Base-by-base conservation (phyloP, 2,329 filamentous ascomycete species). In the Aureobasidium sp. region DNA sequence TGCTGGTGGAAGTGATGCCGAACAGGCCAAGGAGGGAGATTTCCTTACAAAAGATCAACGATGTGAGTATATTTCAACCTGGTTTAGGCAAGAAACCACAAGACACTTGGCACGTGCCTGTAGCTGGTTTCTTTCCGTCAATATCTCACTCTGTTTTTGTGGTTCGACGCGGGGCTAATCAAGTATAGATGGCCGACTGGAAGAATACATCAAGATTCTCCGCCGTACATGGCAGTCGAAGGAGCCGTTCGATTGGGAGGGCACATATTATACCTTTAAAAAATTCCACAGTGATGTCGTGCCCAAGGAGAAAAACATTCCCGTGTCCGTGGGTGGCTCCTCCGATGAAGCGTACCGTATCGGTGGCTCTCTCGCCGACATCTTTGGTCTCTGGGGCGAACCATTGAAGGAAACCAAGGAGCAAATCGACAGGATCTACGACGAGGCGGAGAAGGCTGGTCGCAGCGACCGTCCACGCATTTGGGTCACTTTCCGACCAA, bases 401-500 rank as follows among this genome's bases (percentile, higher is more conserved):
- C 80, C 80, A 1, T 68, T 83, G 2, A 81, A 81, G 65, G 80
- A 83, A 62, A 83, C 80, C 0, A 79, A 79, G 65, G 71, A 83
- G 60, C 80, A 83, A 63, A 81, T 83, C 58, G 77, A 80, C 57
- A 73, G 74, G 17, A 78, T 83, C 61, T 81, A 81, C 57, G 77
- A 73, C 3, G 79, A 78, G 59, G 76, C 80, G 0, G 76, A 71
- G n/a, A 76, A 76, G 57, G 79, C 79, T 1, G 79, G 79, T 0
- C 74, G 80, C 1, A 62, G 56, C 0, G 79, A 83, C 57, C 67
- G 74, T 0, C 80, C 80, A 6, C 68, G 78, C 3, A 83, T 83
- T 60, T 83, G 80, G 80, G 80, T 83, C 1, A 82, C 80, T 0
- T 83, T 83, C 73, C 72, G 80, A 2, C 80, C 80, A 3, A 83